Conservation (phyloP, 176 grass and related monocot genomes). For the Oryza officinalis region DNA sequence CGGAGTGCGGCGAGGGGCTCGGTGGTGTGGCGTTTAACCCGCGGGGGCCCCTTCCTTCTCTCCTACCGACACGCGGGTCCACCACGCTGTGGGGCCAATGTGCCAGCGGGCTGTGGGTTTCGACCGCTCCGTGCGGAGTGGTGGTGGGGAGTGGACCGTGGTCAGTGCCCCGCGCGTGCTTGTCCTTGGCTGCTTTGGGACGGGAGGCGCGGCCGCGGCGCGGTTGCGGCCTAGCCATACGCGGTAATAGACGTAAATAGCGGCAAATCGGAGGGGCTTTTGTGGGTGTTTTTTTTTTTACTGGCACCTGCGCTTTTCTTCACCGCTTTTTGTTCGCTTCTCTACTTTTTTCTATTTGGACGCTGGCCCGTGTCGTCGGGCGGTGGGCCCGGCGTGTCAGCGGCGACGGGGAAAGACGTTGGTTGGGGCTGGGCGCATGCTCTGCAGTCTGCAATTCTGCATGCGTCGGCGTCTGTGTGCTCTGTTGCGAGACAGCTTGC, state of each 20-base stretch:
- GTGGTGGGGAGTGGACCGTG: conserved; percentile 5
- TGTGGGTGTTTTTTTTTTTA: background rate
- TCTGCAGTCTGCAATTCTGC: background rate
- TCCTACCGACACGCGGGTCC: background rate
- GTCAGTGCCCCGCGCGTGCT: conserved; percentile 48
- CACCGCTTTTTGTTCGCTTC: conserved; percentile 8
- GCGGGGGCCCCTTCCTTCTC: no score
- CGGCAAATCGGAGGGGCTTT: background rate
- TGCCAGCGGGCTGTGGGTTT: background rate
- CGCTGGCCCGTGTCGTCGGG: background rate
- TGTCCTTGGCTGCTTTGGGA: conserved; percentile 1
- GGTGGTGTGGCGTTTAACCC: background rate
- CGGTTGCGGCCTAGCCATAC: conserved; percentile 9
- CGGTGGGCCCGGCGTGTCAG: background rate
- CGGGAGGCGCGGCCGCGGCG: background rate
- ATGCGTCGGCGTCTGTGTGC: background rate
- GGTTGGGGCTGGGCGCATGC: background rate
- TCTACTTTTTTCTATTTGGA: conserved; percentile 16
- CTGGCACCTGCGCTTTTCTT: background rate
- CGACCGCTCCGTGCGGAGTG: no score
- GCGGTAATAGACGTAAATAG: conserved; percentile 26
- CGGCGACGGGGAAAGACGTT: background rate
- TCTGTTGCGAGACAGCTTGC: background rate
- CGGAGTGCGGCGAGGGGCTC: conserved; percentile 31
- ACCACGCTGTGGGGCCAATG: rapidly evolving